Evolutionary conservation across 2,329 filamentous ascomycete species (phyloP), one percentile per base, ranked within the genome.

Genomic region (Botrytis cinerea): DNA sequence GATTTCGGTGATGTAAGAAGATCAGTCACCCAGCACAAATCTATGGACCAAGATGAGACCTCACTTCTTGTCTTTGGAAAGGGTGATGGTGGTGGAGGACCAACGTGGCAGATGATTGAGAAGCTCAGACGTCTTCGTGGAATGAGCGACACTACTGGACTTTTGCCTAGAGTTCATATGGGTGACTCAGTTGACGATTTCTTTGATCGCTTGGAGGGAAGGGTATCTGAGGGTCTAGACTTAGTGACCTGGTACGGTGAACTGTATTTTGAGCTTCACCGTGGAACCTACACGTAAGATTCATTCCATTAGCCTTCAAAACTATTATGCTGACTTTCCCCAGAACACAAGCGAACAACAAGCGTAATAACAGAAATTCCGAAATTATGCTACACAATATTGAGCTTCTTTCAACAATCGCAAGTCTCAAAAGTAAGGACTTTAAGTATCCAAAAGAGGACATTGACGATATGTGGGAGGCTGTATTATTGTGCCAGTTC

Each of bases 171-270:
- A 77, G 89, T 98, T 73, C 94, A 96, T 80, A 90, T 98, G 86
- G 95, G 95, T 57, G 88, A 90, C 71, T 95, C 93, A 1, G 96
- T 98, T 25, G 95, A 99, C 75, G 93, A 97, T 78, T 98, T 98
- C 85, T 98, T 98, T 80, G 92, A 92, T 78, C 88, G 88, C 70
- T 86, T 99, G 5, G 92, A 97, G 82, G 89, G 92, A 83, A 97
- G 95, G 84, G 90, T 90, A 43, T 82, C 77, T 22, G 77, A 81
- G 28, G 82, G 82, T 54, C 89, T 89, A 4, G 87, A 93, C 28
- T 91, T 98, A 71, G 93, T 94, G 38, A 98, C 96, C 1, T 99
- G 96, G 96, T 97, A 97, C 81, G 96, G 96, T 60, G 96, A 99
- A 84, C 87, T 99, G 14, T 99, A 99, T 84, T 97, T 99, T 82